Evolutionary conservation across 2,329 filamentous ascomycete genomes (phyloP).

Genomic region (Arthrobotrys pseudoclavata): DNA sequence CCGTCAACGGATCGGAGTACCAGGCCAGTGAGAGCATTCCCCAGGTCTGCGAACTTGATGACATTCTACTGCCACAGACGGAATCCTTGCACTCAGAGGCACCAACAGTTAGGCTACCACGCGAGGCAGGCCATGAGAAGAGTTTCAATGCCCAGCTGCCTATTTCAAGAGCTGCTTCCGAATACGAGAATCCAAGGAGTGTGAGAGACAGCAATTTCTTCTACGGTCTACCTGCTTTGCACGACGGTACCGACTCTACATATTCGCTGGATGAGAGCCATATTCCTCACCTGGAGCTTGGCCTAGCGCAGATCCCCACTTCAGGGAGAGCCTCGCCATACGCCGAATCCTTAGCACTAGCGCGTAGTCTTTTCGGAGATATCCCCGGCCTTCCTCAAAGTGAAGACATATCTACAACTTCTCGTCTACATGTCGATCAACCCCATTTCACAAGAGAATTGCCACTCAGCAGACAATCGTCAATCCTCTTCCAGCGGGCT

Average conservation of each 20-base stretch:
- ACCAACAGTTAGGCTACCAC: neutral
- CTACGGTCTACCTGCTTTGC: conserved; percentile 17
- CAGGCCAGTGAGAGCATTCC: neutral
- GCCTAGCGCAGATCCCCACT: conserved; percentile 23
- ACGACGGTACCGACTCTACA: conserved; percentile 18
- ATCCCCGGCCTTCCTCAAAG: conserved; percentile 37
- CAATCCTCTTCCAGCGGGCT: conserved; percentile 2
- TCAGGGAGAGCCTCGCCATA: conserved; percentile 42
- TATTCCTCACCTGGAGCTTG: conserved; percentile 2
- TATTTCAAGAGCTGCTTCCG: conserved; percentile 33
- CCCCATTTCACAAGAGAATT: neutral
- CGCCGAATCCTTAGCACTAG: conserved; percentile 47
- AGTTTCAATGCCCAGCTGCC: conserved; percentile 20
- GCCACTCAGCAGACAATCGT: conserved; percentile 44
- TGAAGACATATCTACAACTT: neutral
- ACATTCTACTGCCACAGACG: neutral
- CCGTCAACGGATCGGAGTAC: conserved; percentile 18
- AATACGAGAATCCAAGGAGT: conserved; percentile 13
- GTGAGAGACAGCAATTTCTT: neutral
- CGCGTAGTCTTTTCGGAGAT: conserved; percentile 51
- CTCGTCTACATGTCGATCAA: neutral
- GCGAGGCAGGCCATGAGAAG: neutral
- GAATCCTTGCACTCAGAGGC: conserved; percentile 16
- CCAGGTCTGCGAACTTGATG: neutral
- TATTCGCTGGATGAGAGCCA: conserved; percentile 17